These are phyloP conservation scores for Penicillium parvum DNA, from an alignment of 495 filamentous ascomycete species.

Conservation along the genomic window DNA sequence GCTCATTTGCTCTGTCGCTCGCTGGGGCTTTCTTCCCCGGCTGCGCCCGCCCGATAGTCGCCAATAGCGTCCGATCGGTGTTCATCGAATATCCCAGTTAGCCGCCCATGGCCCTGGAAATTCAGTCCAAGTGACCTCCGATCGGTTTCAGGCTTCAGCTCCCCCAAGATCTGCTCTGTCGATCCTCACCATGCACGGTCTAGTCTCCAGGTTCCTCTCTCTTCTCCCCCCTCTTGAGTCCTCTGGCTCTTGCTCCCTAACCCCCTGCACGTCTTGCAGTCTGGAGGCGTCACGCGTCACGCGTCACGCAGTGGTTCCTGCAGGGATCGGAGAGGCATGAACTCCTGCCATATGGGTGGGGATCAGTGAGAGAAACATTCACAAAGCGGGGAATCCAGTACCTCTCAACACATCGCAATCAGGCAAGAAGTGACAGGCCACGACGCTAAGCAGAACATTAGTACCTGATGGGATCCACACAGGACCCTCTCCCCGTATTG, in stretches of 20 bases:
- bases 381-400: too few species aligned
- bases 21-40: slow-evolving; percentile 7
- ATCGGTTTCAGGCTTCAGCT: slow-evolving; percentile 14
- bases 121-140: slow-evolving; percentile 14
- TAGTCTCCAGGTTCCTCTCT: not conserved
- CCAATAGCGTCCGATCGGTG: slow-evolving; percentile 24
- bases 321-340: slow-evolving; percentile 13
- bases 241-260: not conserved
- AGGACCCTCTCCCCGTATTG: not conserved
- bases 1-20: not conserved
- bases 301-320: slow-evolving; percentile 4
- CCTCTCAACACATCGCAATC: too few species aligned
- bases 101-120: slow-evolving; percentile 37
- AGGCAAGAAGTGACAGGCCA: too few species aligned
- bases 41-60: slow-evolving; percentile 29
- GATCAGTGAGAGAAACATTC: too few species aligned
- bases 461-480: too few species aligned
- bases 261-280: slow-evolving; percentile 18
- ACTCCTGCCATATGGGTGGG: slow-evolving; percentile 15
- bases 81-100: slow-evolving; percentile 33
- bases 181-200: slow-evolving; percentile 4
- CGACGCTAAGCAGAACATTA: too few species aligned
- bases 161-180: not conserved
- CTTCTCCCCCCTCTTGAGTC: not conserved
- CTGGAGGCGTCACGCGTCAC: slow-evolving; percentile 3